phyloP scores from a whole-genome alignment of 73 alveolate genomes.

The Stentor coeruleus region DNA sequence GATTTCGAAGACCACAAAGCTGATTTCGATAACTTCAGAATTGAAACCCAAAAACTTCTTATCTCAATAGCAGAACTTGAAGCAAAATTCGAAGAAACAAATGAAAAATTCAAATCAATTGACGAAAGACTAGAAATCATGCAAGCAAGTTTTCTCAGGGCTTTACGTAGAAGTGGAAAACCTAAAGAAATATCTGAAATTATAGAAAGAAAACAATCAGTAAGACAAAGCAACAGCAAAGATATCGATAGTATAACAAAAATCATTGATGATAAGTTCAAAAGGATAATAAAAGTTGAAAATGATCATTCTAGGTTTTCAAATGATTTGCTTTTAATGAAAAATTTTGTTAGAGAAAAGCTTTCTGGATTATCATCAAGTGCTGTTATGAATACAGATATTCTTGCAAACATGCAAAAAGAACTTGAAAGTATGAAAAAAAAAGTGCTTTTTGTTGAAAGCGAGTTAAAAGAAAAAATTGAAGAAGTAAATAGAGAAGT shows the following conservation, averaged over 20 bases:
- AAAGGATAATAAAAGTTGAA: neutral
- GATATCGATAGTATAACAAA: neutral
- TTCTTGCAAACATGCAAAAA: neutral
- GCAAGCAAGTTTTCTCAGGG: conserved; percentile 11
- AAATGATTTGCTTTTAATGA: neutral
- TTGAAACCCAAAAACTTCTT: neutral
- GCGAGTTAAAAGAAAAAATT: neutral
- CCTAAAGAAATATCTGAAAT: neutral
- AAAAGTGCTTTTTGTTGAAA: neutral
- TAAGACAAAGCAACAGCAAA: neutral
- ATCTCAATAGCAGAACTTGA: neutral
- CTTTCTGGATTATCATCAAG: neutral
- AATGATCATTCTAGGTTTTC: neutral
- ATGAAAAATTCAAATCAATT: neutral
- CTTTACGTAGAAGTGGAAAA: conserved; percentile 1
- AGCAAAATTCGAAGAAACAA: neutral
- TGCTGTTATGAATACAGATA: neutral
- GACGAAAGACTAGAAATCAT: neutral
- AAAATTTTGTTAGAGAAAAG: neutral
- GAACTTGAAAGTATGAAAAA: neutral
- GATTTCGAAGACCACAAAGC: neutral
- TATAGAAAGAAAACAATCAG: neutral
- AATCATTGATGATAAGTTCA: conserved; percentile 16
- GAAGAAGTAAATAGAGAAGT: conserved; percentile 1
- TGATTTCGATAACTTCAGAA: neutral